A percentile compares a stretch with the other conserved stretches of the same genome.
These are phyloP conservation scores for Xylaria grammica DNA, from an alignment of 495 filamentous ascomycete genomes.

Conservation along the genomic window DNA sequence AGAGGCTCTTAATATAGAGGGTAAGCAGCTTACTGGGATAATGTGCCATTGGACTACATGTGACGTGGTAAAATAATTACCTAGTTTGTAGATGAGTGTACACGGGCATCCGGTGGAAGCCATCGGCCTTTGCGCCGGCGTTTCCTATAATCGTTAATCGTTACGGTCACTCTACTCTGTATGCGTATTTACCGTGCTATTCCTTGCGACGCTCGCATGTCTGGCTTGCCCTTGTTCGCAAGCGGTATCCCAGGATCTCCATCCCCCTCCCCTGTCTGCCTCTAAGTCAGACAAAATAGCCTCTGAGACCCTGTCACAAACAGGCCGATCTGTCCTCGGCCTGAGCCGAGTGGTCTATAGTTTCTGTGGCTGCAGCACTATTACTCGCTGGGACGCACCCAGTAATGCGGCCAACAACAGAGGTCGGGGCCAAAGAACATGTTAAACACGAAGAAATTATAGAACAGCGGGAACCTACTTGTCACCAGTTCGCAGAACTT, in stretches of 20 bases:
- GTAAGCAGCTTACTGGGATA: background rate
- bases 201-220: background rate
- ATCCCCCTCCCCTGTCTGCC: slow-evolving; percentile 23
- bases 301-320: slow-evolving; percentile 40
- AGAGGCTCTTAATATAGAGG: background rate
- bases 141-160: background rate
- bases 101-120: background rate
- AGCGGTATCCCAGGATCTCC: slow-evolving; percentile 20
- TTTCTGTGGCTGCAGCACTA: slow-evolving; percentile 23
- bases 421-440: background rate
- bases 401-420: background rate
- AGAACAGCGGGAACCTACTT: background rate
- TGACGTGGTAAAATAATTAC: background rate
- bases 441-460: background rate
- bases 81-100: background rate
- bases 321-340: slow-evolving; percentile 38
- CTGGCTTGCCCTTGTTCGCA: slow-evolving; percentile 19
- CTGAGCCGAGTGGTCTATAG: slow-evolving; percentile 38
- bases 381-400: background rate
- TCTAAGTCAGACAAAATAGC: slow-evolving; percentile 37
- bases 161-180: too few relatives aligned
- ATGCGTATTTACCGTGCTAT: background rate
- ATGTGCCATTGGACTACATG: background rate
- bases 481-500: background rate
- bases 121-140: background rate